These are phyloP conservation scores for Phytophthora sojae DNA, from an alignment of 352 stramenopile genomes.

Conservation along the genomic window DNA sequence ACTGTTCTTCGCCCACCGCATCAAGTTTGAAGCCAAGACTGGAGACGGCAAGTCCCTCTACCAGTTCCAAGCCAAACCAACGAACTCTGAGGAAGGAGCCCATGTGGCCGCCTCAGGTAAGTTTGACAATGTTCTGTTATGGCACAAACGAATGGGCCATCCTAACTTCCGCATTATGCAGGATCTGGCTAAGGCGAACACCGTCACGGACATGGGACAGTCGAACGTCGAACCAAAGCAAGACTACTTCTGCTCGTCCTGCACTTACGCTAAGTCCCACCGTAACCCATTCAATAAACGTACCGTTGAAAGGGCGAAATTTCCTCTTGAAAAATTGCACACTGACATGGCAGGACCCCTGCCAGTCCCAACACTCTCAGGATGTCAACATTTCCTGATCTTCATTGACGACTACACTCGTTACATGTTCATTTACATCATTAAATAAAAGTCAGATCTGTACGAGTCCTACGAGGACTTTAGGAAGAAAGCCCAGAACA, in stretches of 20 bases:
- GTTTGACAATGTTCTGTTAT: slow-evolving; percentile 8
- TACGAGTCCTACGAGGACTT: slow-evolving; percentile 28
- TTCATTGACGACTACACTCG: too few species aligned
- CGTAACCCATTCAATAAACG: neutral
- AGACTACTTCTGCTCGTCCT: neutral
- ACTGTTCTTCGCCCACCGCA: slow-evolving; percentile 14
- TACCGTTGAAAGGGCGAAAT: neutral
- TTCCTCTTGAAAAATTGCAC: neutral
- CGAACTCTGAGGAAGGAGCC: neutral
- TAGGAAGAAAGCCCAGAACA: slow-evolving; percentile 18
- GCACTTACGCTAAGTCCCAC: neutral
- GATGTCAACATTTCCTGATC: too few species aligned
- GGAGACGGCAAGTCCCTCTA: slow-evolving; percentile 8
- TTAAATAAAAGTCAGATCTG: slow-evolving; percentile 14
- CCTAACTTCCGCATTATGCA: neutral
- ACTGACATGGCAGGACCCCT: neutral
- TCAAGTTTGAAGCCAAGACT: slow-evolving; percentile 19
- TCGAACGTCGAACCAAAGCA: neutral
- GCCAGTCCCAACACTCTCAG: too few species aligned
- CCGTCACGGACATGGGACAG: neutral
- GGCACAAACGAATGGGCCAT: neutral
- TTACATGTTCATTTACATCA: neutral
- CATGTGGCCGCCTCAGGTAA: slow-evolving; percentile 2
- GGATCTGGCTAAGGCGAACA: slow-evolving; percentile 1
- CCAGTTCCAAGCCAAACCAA: slow-evolving; percentile 14